A percentile compares a stretch with the other conserved stretches of the same genome.
Conservation (phyloP, 257 asterid genomes). For the Gardenia jasminoides region DNA sequence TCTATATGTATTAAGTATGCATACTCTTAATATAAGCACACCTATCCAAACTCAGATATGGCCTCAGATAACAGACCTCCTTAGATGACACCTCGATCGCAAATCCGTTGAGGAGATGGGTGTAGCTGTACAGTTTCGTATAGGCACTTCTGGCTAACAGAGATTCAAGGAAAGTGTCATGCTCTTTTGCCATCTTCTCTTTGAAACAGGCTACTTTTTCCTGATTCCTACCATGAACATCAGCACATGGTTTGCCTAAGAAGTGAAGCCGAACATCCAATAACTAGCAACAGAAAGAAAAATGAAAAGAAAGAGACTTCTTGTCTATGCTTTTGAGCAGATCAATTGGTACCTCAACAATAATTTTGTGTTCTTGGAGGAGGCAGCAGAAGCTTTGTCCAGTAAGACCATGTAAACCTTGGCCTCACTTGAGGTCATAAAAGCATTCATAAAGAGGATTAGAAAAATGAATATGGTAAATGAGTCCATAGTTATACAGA, state of each 20-base stretch:
- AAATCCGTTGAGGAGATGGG: constrained; percentile 65
- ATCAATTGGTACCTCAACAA: constrained; percentile 10
- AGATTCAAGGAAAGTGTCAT: constrained; percentile 48
- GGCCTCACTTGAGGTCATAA: constrained; percentile 30
- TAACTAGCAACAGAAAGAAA: background rate
- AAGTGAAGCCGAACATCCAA: background rate
- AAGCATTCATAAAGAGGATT: constrained; percentile 16
- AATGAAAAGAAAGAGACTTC: background rate
- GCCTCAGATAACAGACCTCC: constrained; percentile 31
- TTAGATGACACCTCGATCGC: constrained; percentile 43
- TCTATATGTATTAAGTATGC: no score
- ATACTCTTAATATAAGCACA: background rate
- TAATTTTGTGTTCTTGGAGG: constrained; percentile 10
- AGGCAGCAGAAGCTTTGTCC: constrained; percentile 45
- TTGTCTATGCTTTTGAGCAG: background rate
- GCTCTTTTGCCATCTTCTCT: constrained; percentile 27
- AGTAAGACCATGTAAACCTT: constrained; percentile 51
- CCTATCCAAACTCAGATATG: background rate
- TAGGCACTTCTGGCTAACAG: constrained; percentile 38
- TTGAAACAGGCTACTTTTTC: constrained; percentile 16
- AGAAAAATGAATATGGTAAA: constrained; percentile 22
- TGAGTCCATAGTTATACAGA: constrained; percentile 29
- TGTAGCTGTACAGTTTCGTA: constrained; percentile 58
- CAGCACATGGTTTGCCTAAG: background rate
- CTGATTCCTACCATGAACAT: constrained; percentile 16